Percentiles rank a stretch among this genome's conserved stretches.
These are phyloP conservation scores for Fonsecaea nubica DNA, from an alignment of 2,329 filamentous ascomycete species.

Conservation along the genomic window DNA sequence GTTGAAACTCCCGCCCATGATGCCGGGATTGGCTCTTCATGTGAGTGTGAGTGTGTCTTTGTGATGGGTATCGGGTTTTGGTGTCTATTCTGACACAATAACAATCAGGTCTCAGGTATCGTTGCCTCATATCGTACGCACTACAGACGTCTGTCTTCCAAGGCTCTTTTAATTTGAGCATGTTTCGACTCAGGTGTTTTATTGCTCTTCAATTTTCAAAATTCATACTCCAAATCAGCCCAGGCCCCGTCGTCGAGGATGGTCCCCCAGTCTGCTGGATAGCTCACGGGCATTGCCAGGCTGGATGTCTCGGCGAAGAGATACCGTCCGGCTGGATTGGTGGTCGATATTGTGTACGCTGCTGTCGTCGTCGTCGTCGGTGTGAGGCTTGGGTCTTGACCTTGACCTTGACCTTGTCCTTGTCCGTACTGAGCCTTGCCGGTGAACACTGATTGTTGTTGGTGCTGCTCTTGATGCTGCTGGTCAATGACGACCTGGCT, in stretches of 20 bases:
- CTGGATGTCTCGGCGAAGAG: constrained; percentile 23
- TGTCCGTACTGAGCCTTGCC: constrained; percentile 22
- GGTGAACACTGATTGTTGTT: constrained; percentile 5
- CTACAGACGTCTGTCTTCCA: too few species aligned
- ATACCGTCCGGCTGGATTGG: constrained; percentile 15
- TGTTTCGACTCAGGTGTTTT: not conserved
- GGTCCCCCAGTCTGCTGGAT: constrained; percentile 29
- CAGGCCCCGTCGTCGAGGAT: constrained; percentile 32
- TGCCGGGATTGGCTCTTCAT: too few species aligned
- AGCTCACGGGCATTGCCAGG: constrained; percentile 24
- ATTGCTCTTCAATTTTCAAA: constrained; percentile 10
- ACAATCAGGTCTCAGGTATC: not conserved
- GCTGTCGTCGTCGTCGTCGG: not conserved
- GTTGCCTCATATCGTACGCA: not conserved
- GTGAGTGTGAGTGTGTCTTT: too few species aligned
- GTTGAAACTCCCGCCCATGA: too few species aligned
- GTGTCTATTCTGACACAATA: too few species aligned
- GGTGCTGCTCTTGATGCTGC: not conserved
- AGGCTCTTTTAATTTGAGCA: not conserved
- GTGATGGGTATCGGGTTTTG: too few species aligned
- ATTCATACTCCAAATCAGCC: constrained; percentile 34
- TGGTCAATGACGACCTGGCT: not conserved
- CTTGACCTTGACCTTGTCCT: not conserved
- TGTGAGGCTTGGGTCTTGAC: constrained; percentile 27
- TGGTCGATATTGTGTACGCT: constrained; percentile 24